Base-by-base conservation (phyloP, 352 stramenopile species). In the Plasmopara halstedii region DNA sequence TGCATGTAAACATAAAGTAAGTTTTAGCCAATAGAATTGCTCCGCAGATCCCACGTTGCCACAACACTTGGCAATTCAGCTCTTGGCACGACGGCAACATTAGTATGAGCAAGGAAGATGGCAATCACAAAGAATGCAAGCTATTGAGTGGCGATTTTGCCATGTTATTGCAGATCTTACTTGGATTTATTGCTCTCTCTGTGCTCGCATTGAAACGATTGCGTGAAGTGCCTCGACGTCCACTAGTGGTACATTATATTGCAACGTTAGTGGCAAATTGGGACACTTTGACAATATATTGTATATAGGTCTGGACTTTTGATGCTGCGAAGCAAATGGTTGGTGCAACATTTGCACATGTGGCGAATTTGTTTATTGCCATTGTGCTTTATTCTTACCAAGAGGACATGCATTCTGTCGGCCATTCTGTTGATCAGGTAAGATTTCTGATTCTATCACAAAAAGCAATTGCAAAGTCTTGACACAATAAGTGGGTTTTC, bases 291-390 rank as follows among this genome's bases (percentile, higher is more conserved):
- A 4, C 36, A 45, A 23, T 22, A 23, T 8, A 15, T 56, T 18
- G n/a, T 35, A 14, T 6, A 7, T 41, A 85, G 72, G 57, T 94
- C 6, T 94, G 83, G 83, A 63, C 69, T 4, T 89, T 93, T 56
- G 83, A 94, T 43, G 79, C 81, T 17, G 81, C 79, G 34, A 94
- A 94, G 68, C 83, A 94, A 45, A 73, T 88, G 63, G 65, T 94
- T 26, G 83, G 83, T 29, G 83, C 81, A 2, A 83, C 74, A 36
- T 89, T 91, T 40, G 79, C 83, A 14, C 79, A 93, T 45, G 71
- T 90, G 21, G 83, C 76, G 14, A 94, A 93, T 43, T 46, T 94
- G 43, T 45, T 88, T n/a, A 92, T 93, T 56, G 83, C 81, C 18
- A 84, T 92, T 19, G n/a, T 93, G 53, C 64, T 93, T 23, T 90